phyloP scores from a whole-genome alignment of 2,329 filamentous ascomycete species.

The Aspergillus sp. region DNA sequence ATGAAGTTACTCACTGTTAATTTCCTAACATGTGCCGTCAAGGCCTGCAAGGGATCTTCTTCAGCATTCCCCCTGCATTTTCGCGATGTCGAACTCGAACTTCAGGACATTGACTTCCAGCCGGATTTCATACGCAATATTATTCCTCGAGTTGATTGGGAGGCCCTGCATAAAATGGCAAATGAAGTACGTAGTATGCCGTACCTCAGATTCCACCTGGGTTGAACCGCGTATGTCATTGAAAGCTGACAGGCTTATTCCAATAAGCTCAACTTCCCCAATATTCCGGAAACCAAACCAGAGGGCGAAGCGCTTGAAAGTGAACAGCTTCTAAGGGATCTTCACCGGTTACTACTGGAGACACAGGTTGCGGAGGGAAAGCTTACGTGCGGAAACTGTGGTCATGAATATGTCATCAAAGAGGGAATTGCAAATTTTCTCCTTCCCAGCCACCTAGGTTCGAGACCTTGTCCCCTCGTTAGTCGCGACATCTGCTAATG shows the following conservation, averaged over 20 bases:
- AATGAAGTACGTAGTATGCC: constrained; percentile 53
- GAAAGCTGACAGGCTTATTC: not conserved
- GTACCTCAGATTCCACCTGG: not conserved
- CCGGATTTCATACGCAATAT: constrained; percentile 79
- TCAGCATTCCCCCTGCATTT: constrained; percentile 88
- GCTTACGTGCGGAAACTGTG: constrained; percentile 85
- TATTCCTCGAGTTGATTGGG: constrained; percentile 85
- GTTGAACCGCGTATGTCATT: not conserved
- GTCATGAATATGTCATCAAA: constrained; percentile 89
- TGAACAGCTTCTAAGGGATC: constrained; percentile 70
- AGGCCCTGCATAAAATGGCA: constrained; percentile 71
- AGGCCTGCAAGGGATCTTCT: constrained; percentile 81
- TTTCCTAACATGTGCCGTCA: constrained; percentile 94
- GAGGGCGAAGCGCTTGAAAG: constrained; percentile 63
- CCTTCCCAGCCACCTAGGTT: constrained; percentile 81
- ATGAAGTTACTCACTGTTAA: constrained; percentile 98
- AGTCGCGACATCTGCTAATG: not conserved
- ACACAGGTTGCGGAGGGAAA: constrained; percentile 87
- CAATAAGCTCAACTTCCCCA: constrained; percentile 74
- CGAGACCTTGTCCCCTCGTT: constrained; percentile 6
- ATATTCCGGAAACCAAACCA: constrained; percentile 65
- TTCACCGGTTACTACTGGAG: constrained; percentile 82
- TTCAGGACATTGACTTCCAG: constrained; percentile 79
- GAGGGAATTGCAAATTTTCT: constrained; percentile 97
- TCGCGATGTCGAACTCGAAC: constrained; percentile 84